phyloP scores from a whole-genome alignment of 371 early-diverging fungal genomes.

The Apophysomyces ossiformis region DNA sequence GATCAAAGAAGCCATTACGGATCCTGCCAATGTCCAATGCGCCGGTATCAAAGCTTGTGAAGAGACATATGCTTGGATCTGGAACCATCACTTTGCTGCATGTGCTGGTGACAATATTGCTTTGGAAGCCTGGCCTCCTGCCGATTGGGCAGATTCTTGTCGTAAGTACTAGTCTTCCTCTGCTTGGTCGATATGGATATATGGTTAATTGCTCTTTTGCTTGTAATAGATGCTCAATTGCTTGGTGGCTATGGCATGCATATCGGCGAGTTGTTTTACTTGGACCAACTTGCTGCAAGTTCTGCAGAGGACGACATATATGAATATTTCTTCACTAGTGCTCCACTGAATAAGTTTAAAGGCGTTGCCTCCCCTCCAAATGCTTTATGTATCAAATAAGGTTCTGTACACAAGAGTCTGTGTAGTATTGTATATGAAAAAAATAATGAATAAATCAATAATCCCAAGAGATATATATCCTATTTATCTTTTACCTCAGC shows the following conservation, averaged over 20 bases:
- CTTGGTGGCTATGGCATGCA: constrained; percentile 24
- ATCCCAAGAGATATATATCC: no score
- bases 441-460: no score
- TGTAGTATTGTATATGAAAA: no score
- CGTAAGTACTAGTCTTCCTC: constrained; percentile 15
- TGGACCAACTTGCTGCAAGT: constrained; percentile 19
- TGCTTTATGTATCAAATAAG: constrained; percentile 23
- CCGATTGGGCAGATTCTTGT: constrained; percentile 24
- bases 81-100: constrained; percentile 25
- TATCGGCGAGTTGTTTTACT: constrained; percentile 23
- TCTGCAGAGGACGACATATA: constrained; percentile 16
- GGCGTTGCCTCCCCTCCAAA: constrained; percentile 28
- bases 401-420: background rate
- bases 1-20: background rate
- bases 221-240: constrained; percentile 18
- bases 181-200: background rate
- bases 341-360: constrained; percentile 21
- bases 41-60: constrained; percentile 22
- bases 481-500: no score
- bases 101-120: constrained; percentile 17
- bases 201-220: background rate
- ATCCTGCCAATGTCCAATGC: constrained; percentile 29
- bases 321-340: constrained; percentile 23
- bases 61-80: constrained; percentile 21
- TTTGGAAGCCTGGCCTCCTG: constrained; percentile 21